These are phyloP conservation scores for Sorghum bicolor DNA, from an alignment of 176 grass and related monocot species.

Conservation along the genomic window DNA sequence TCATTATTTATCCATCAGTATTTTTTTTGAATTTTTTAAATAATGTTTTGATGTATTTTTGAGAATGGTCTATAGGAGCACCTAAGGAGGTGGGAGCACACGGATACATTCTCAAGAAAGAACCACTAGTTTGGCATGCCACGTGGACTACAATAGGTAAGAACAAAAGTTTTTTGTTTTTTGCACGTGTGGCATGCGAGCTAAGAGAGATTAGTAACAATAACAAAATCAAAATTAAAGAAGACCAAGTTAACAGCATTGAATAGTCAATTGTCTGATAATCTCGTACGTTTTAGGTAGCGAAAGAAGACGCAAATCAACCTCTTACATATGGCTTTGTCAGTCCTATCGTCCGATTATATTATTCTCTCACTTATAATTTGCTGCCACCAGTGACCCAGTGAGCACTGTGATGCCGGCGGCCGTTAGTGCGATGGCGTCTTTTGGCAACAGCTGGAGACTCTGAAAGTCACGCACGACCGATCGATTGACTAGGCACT, in stretches of 20 bases:
- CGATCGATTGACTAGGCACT: background rate
- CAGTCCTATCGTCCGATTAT: background rate
- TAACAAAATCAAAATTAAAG: background rate
- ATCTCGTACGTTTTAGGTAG: background rate
- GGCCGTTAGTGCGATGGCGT: background rate
- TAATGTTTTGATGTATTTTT: background rate
- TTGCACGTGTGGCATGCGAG: background rate
- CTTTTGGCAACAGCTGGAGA: conserved; percentile 5
- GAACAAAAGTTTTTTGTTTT: background rate
- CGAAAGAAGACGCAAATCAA: background rate
- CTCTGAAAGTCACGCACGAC: conserved; percentile 28
- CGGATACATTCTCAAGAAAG: too few species aligned
- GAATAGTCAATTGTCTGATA: background rate
- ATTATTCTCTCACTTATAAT: background rate
- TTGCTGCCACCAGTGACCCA: background rate
- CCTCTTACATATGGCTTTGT: background rate
- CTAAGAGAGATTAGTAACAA: too few species aligned
- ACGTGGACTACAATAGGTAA: background rate
- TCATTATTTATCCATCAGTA: too few species aligned
- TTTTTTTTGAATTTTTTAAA: background rate
- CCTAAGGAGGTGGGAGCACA: background rate
- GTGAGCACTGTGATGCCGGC: background rate
- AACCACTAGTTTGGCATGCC: background rate
- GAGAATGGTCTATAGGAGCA: too few species aligned
- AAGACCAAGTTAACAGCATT: background rate